These are phyloP conservation scores for Chimonanthus salicifolius DNA, from an alignment of 164 flowering plant species.

Conservation along the genomic window DNA sequence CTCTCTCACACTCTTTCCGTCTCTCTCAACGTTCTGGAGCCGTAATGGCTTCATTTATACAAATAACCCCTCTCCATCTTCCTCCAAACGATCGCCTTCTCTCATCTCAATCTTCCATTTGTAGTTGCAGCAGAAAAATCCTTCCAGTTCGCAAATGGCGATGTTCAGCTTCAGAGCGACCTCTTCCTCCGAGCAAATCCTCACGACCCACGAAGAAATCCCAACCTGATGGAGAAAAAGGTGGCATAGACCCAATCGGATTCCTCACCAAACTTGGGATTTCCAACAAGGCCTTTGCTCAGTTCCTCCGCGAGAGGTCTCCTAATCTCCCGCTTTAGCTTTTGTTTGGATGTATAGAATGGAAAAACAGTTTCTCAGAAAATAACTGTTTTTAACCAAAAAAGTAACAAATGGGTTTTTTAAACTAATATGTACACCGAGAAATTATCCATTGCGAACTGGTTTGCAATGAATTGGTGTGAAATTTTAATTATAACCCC, in stretches of 20 bases:
- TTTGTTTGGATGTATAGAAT: too few species aligned
- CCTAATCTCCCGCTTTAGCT: not conserved
- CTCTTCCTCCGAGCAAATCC: constrained; percentile 17
- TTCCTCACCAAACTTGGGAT: constrained; percentile 63
- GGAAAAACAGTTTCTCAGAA: too few species aligned
- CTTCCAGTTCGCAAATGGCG: constrained; percentile 23
- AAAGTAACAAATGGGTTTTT: too few species aligned
- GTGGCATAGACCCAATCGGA: constrained; percentile 67
- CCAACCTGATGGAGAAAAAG: constrained; percentile 26
- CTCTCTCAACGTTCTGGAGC: not conserved
- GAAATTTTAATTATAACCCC: too few species aligned
- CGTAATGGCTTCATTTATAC: constrained; percentile 3
- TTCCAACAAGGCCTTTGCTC: constrained; percentile 64
- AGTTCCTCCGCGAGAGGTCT: constrained; percentile 85
- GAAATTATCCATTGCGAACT: too few species aligned
- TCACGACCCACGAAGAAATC: constrained; percentile 12
- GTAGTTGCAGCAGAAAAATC: not conserved
- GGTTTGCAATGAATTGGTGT: too few species aligned
- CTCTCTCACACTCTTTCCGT: not conserved
- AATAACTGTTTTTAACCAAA: too few species aligned
- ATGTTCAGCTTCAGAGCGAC: constrained; percentile 45
- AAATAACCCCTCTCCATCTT: not conserved
- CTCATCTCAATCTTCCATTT: not conserved
- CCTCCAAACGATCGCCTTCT: not conserved
- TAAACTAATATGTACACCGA: too few species aligned